phyloP scores from a whole-genome alignment of 495 filamentous ascomycete genomes.

The Penicillium longicatenatum region DNA sequence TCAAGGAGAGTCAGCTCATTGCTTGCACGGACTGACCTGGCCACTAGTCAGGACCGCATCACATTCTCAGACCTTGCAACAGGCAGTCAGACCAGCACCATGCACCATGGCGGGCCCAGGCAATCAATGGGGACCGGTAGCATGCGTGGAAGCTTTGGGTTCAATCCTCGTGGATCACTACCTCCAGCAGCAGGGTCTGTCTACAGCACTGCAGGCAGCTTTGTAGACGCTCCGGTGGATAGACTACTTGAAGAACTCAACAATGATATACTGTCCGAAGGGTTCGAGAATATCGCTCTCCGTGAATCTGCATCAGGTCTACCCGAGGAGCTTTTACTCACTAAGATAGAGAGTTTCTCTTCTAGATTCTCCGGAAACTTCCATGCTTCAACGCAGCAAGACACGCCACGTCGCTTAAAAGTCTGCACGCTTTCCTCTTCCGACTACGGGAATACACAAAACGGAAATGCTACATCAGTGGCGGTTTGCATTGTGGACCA shows the following conservation, averaged over 20 bases:
- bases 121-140: conserved; percentile 76
- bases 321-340: conserved; percentile 71
- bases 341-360: conserved; percentile 70
- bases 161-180: conserved; percentile 44
- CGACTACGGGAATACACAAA: conserved; percentile 38
- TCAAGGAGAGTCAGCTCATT: conserved; percentile 91
- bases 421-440: conserved; percentile 66
- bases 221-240: conserved; percentile 69
- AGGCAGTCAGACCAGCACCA: conserved; percentile 48
- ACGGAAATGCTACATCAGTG: conserved; percentile 44
- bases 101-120: conserved; percentile 55
- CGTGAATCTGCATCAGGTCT: conserved; percentile 71
- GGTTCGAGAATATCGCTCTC: conserved; percentile 69
- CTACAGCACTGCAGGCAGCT: conserved; percentile 51
- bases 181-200: conserved; percentile 45
- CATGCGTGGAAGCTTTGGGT: conserved; percentile 60
- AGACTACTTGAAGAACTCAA: conserved; percentile 72
- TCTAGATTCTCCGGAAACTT: conserved; percentile 60
- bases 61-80: conserved; percentile 70
- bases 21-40: conserved; percentile 86
- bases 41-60: conserved; percentile 70
- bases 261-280: conserved; percentile 62
- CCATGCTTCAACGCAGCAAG: conserved; percentile 52
- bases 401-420: conserved; percentile 49
- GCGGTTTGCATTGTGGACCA: conserved; percentile 70